Evolutionary conservation across 805 yeast genomes (phyloP).

Genomic region (Saccharomycopsis sp.): DNA sequence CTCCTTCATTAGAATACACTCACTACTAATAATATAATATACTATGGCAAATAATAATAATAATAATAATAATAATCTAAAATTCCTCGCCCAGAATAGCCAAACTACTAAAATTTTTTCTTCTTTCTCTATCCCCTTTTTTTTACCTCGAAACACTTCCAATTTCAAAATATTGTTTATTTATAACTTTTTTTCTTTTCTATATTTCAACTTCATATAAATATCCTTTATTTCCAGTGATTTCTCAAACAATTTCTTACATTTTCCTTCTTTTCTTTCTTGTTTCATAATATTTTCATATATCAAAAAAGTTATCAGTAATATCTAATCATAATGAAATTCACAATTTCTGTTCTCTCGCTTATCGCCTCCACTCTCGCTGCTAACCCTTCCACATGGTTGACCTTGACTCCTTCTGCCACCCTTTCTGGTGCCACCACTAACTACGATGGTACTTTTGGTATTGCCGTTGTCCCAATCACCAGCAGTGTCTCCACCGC

Average conservation of each 20-base stretch:
- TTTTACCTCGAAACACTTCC: too few species aligned
- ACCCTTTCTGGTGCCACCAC: constrained; percentile 32
- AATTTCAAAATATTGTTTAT: not conserved
- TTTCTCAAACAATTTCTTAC: too few species aligned
- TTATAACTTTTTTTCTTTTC: not conserved
- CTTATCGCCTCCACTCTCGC: constrained; percentile 43
- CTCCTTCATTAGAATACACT: too few species aligned
- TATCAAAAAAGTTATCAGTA: too few species aligned
- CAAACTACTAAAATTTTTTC: too few species aligned
- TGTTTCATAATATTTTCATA: not conserved
- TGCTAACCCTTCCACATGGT: constrained; percentile 44
- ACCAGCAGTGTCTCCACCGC: constrained; percentile 25
- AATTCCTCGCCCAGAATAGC: too few species aligned
- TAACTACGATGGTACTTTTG: constrained; percentile 32
- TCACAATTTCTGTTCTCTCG: too few species aligned
- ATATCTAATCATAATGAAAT: too few species aligned
- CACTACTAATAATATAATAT: too few species aligned
- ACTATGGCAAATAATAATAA: too few species aligned
- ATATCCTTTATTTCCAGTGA: not conserved
- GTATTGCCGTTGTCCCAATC: constrained; percentile 35
- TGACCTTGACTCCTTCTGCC: constrained; percentile 34
- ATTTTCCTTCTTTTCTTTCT: not conserved
- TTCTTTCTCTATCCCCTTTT: too few species aligned
- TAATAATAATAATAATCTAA: too few species aligned
- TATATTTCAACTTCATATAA: not conserved